Base-by-base conservation (phyloP, 129 eudicot genomes). In the Helichrysum umbraculigerum region DNA sequence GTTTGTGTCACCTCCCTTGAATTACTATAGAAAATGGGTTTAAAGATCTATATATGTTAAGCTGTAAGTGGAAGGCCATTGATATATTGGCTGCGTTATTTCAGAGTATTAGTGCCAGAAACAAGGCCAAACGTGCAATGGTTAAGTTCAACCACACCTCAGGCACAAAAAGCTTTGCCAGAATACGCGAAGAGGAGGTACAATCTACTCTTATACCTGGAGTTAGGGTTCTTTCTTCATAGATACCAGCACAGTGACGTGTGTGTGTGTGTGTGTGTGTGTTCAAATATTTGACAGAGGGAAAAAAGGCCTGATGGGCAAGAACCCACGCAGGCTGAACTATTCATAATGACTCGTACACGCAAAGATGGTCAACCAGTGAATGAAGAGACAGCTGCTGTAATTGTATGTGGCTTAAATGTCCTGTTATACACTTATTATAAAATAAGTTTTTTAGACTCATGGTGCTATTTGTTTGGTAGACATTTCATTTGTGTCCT, bases 161-260 rank as follows among this genome's bases (percentile, higher is more conserved):
- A 75, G 88, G 91, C 50, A 66, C 82, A 73, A 87, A 87, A 79
- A 87, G 91, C 81, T 87, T 76, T 81, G 91, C 88, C 20, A 76
- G 70, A 56, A 2, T 87, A 68, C 81, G 59, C 14, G 86, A 84
- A 70, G 90, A 86, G 73, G 82, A 83, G 88, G 91, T 86, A 77
- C 37, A 42, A 62, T 62, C 9, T 29, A 25, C 10, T 62, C 35
- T 0, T 29, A 62, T 29, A 29, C 14, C 41, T 62, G 34, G 29
- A 25, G 1, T 42, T 33, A 35, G 30, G 39, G 59, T 42, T 71
- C 51, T 32, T 64, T n/a, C 32, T 57, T 39, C 68, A 72, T 19
- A 35, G 30, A 37, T 20, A 65, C 47, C 15, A 68, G 16, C 73
- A 66, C 32, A 16, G 50, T 65, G 41, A 65, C 65, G 28, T 25